Base-by-base conservation (phyloP, 495 filamentous ascomycete genomes). In the Jackrogersella multiformis region DNA sequence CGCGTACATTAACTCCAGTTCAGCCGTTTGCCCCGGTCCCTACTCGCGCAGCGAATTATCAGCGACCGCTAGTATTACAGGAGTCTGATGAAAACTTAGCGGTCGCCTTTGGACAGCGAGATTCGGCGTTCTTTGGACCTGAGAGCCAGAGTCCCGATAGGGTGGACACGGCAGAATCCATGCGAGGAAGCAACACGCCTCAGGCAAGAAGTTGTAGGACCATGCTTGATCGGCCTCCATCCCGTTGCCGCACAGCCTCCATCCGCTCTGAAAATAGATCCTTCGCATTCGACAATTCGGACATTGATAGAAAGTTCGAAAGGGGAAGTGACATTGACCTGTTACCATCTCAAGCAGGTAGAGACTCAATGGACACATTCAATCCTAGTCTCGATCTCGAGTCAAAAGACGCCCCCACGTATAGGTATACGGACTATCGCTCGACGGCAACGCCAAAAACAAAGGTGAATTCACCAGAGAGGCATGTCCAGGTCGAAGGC, bases 1-100 rank as follows among this genome's bases (percentile, higher is more conserved):
- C 65, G 45, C 65, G 55, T 9, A 8, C 60, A n/a, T 32, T 32
- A 12, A 65, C 69, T 4, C 70, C 70, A 16, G 48, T 68, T 26
- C 64, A 68, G 5, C 71, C 74, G n/a, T 64, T 82, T 7, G 71
- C 66, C 1, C 74, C 81, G 8, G 60, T 79, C 0, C 76, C 75
- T 23, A 76, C 74, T n/a, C 74, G 66, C n/a, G 68, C 52, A 23
- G 30, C 65, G 13, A 74, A 73, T 48, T 70, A 63, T 21, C 72
- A 63, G 44, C 73, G 66, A 24, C 66, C 73, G 9, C 63, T 60
- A 41, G 55, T 76, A n/a, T 49, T 76, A 30, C 76, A 72, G 49
- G 61, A 72, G 5, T 74, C 64, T 41, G 64, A 70, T 28, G 59
- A 61, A 9, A 66, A 57, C 21, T 69, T 79, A 24, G 64, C 34